phyloP scores from a whole-genome alignment of 1,139 yeast species.

The Magnusiomyces tetraspermus region DNA sequence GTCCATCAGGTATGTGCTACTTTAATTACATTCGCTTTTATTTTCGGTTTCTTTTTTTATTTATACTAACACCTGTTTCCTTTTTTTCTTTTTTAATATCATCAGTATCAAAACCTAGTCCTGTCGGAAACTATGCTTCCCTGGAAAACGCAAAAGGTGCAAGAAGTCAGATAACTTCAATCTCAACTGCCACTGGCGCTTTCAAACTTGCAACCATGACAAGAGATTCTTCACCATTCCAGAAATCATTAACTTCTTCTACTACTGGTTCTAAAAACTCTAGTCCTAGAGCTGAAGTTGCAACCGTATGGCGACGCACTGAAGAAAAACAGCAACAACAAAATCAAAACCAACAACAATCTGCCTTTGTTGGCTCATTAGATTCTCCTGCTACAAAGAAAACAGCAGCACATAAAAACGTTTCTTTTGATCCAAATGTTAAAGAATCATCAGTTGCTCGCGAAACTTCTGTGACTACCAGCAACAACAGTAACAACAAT shows the following conservation, averaged over 20 bases:
- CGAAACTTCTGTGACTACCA: conserved; percentile 5
- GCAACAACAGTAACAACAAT: background rate
- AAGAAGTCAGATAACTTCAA: conserved; percentile 10
- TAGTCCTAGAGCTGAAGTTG: conserved; percentile 5
- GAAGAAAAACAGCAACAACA: background rate
- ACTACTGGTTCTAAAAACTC: background rate
- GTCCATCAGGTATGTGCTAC: conserved; percentile 8
- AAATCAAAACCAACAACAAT: too few relatives aligned
- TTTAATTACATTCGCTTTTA: conserved; percentile 8
- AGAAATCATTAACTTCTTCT: conserved; percentile 1
- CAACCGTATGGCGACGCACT: conserved; percentile 8
- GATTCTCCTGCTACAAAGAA: background rate
- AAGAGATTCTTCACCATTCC: conserved; percentile 1
- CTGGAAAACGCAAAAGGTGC: conserved; percentile 6
- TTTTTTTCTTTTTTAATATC: background rate
- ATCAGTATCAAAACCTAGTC: conserved; percentile 13
- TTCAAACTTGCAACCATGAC: conserved; percentile 29
- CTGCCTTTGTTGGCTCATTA: background rate
- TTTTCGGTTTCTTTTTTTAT: background rate
- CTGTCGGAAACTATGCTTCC: conserved; percentile 13
- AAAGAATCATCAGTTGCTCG: conserved; percentile 9
- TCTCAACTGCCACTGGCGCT: conserved; percentile 30
- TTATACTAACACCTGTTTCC: background rate
- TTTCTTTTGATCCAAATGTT: conserved; percentile 5
- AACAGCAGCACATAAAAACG: conserved; percentile 6